Base-by-base conservation (phyloP, 1,284 basidiomycete genomes). In the Moniliella sp. region DNA sequence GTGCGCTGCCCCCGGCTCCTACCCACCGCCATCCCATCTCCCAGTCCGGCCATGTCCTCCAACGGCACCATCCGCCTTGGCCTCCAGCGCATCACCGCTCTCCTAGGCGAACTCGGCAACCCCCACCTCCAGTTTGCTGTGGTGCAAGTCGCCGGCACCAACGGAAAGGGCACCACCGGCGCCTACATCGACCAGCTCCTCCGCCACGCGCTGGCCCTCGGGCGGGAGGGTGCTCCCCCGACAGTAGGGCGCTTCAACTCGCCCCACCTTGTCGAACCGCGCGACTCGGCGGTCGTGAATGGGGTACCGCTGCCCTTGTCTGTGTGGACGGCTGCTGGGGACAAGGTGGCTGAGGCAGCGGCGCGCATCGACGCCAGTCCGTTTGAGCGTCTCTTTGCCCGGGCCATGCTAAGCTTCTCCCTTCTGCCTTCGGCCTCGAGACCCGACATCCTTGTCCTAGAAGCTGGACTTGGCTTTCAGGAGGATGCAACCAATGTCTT, bases 111-210 rank as follows among this genome's bases (percentile, higher is more conserved):
- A 33, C 66, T 93, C 1, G 33, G 33, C 7, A 45, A 46, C 3
- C 74, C 73, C 0, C 64, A 68, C 0, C 74, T 77, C 48, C 70
- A 65, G 0, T 71, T 81, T 1, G 86, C 84, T 0, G 81, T 86
- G 1, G 69, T 84, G 23, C 91, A 97, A 55, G 70, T 97, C 32
- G 76, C 83, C 3, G 88, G 91, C 0, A 99, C 91, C 0, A 97
- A 99, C 62, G 88, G 88, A 17, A 99, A 99, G 62, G 91, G 91
- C 16, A 84, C 78, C 38, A 80, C 86, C 7, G 76, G 81, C 5
- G 75, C 77, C 1, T 67, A 86, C 32, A 64, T 93, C 9, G 73
- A 81, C 3, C 78, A 77, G 12, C 75, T 83, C 42, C 63, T 94
- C 10, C 69, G 74, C 0, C 37, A 45, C 25, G 42, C 44, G 1